A percentile compares a stretch with the other conserved stretches of the same genome.
These are phyloP conservation scores for Medicago arabica DNA, from an alignment of 306 rosid species.

Conservation along the genomic window DNA sequence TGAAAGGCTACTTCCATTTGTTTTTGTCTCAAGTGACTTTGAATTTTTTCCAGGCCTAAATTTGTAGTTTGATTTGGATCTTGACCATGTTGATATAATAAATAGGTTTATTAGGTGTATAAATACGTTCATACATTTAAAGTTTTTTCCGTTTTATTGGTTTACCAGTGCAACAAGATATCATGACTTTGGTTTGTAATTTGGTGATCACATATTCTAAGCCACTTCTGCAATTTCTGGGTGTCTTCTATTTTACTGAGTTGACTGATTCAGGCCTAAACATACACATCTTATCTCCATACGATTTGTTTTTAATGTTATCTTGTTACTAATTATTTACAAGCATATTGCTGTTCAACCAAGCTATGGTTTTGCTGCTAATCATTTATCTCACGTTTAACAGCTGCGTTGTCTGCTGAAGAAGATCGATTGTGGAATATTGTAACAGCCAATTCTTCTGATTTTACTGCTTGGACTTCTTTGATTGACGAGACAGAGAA, in stretches of 20 bases:
- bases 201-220: conserved; percentile 11
- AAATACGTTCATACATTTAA: background rate
- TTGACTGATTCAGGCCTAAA: background rate
- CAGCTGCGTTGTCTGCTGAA: conserved; percentile 79
- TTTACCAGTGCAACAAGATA: conserved; percentile 1
- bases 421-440: conserved; percentile 96
- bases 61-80: background rate
- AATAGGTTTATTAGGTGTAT: background rate
- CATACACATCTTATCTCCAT: background rate
- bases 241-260: background rate
- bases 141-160: conserved; percentile 9
- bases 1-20: background rate
- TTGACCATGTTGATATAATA: background rate
- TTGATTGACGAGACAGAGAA: conserved; percentile 97
- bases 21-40: background rate
- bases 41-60: background rate
- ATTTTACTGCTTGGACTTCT: conserved; percentile 94
- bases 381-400: conserved; percentile 28
- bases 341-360: conserved; percentile 4
- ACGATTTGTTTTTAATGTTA: background rate
- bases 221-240: background rate
- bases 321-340: background rate
- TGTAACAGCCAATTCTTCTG: conserved; percentile 88
- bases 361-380: conserved; percentile 12
- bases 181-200: background rate